Evolutionary conservation across 495 filamentous ascomycete species (phyloP), one percentile per base, ranked within the genome.

Genomic region (Letharia lupina): DNA sequence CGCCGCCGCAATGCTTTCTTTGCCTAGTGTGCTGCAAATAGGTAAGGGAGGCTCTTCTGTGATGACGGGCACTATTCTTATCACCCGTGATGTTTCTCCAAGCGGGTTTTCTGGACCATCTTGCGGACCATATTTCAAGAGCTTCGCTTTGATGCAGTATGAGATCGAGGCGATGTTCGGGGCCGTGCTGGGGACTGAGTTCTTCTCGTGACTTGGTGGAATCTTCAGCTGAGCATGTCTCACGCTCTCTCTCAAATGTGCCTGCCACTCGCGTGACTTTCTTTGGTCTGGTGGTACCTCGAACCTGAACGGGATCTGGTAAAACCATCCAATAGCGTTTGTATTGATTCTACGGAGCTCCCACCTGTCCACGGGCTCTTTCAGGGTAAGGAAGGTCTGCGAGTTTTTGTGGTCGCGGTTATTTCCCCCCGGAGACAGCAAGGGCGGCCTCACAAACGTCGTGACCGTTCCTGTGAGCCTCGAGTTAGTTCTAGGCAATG

Each of bases 131-230:
- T 63, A 1, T 37, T 23, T 31, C n/a, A 48, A 40, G 5, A 54
- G 61, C 42, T 31, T 41, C 18, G 47, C 61, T 54, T 39, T 13
- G 33, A 63, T 52, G 37, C 61, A 28, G 47, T 54, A 63, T 20
- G 33, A 52, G 61, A 63, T 63, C n/a, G 20, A 45, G 23, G 33
- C 61, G 9, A 63, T 37, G 44, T 63, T 52, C 16, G 35, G 61
- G 31, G 15, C 20, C 28, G 35, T 54, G 35, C 50, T 52, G 13
- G 61, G 35, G 9, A 42, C n/a, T 42, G 45, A 15, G 35, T 52
- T 23, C 16, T n/a, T 48, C 31, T 63, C 61, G 20, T 52, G 41
- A 28, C 61, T 54, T 6, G 47, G 47, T 18, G 61, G 35, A 23
- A 63, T 35, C 45, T 23, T 37, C 16, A 40, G 35, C 13, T 42